Conservation (phyloP, 768 basidiomycete genomes). For the Paxillus rubicundulus region DNA sequence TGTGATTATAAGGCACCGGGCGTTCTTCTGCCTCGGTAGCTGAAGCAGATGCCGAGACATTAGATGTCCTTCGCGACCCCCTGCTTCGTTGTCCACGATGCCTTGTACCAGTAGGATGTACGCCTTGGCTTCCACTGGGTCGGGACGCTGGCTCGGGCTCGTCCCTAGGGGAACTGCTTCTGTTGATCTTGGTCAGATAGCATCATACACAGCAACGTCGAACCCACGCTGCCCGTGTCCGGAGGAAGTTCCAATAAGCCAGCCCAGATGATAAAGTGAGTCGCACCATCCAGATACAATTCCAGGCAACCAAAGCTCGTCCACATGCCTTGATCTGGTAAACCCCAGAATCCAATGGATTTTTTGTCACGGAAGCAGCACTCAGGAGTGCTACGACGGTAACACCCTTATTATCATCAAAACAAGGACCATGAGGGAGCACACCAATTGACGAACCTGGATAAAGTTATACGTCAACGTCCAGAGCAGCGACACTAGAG, state of each 20-base stretch:
- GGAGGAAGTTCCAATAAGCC: constrained; percentile 54
- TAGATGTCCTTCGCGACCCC: constrained; percentile 17
- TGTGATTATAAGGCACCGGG: constrained; percentile 21
- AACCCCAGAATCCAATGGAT: constrained; percentile 37
- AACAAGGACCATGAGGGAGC: constrained; percentile 1
- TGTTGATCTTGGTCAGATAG: constrained; percentile 16
- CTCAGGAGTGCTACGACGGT: constrained; percentile 50
- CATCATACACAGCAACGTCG: background rate
- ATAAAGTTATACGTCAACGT: constrained; percentile 47
- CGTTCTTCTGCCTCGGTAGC: constrained; percentile 26
- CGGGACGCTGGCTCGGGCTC: constrained; percentile 27
- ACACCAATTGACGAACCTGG: constrained; percentile 43
- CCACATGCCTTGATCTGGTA: constrained; percentile 65
- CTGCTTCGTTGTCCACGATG: constrained; percentile 15
- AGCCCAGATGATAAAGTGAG: constrained; percentile 47
- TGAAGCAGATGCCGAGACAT: background rate
- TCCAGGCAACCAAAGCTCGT: constrained; percentile 66
- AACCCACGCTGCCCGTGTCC: constrained; percentile 34
- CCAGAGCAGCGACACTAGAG: constrained; percentile 52
- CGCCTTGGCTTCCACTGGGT: constrained; percentile 21
- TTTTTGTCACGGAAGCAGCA: constrained; percentile 45
- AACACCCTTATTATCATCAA: constrained; percentile 41
- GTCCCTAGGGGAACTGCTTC: constrained; percentile 23
- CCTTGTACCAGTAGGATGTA: constrained; percentile 13
- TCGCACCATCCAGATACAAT: constrained; percentile 60